Evolutionary conservation across 2,329 filamentous ascomycete species (phyloP).

Genomic region (Piedraia hortae): DNA sequence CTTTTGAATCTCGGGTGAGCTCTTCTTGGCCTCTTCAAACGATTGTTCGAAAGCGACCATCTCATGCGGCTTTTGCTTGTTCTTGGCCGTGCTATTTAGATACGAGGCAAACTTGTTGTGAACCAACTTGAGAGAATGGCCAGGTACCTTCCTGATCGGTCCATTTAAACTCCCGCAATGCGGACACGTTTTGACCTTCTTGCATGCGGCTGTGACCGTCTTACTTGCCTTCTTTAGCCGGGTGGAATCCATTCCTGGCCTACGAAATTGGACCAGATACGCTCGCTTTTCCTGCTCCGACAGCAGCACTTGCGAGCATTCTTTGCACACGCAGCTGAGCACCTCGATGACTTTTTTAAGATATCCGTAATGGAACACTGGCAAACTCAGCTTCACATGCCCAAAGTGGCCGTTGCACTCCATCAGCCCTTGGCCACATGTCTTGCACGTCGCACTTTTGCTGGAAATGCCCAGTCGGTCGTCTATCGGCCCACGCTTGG

Average conservation of each 20-base stretch:
- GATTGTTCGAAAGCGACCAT: constrained; percentile 70
- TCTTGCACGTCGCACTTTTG: constrained; percentile 53
- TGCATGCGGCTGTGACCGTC: constrained; percentile 66
- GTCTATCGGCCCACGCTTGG: constrained; percentile 66
- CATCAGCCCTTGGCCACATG: constrained; percentile 55
- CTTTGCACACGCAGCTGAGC: constrained; percentile 84
- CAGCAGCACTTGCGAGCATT: constrained; percentile 62
- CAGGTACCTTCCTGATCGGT: constrained; percentile 65
- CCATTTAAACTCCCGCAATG: constrained; percentile 66
- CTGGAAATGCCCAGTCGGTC: constrained; percentile 66
- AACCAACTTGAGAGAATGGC: constrained; percentile 61
- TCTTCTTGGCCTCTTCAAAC: constrained; percentile 50
- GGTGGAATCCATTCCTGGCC: constrained; percentile 63
- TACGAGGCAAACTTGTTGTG: constrained; percentile 79
- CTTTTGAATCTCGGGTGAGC: constrained; percentile 63
- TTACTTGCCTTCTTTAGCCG: constrained; percentile 63
- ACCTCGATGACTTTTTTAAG: constrained; percentile 80
- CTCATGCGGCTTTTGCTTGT: constrained; percentile 55
- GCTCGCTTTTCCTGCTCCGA: constrained; percentile 50
- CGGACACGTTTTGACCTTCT: constrained; percentile 60
- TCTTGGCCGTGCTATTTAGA: constrained; percentile 65
- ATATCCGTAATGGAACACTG: constrained; percentile 88
- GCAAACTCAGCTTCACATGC: constrained; percentile 67
- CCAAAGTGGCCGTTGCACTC: constrained; percentile 90
- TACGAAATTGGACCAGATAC: constrained; percentile 55